These are phyloP conservation scores for Tulasnella sp. DNA, from an alignment of 768 basidiomycete species.

Conservation along the genomic window DNA sequence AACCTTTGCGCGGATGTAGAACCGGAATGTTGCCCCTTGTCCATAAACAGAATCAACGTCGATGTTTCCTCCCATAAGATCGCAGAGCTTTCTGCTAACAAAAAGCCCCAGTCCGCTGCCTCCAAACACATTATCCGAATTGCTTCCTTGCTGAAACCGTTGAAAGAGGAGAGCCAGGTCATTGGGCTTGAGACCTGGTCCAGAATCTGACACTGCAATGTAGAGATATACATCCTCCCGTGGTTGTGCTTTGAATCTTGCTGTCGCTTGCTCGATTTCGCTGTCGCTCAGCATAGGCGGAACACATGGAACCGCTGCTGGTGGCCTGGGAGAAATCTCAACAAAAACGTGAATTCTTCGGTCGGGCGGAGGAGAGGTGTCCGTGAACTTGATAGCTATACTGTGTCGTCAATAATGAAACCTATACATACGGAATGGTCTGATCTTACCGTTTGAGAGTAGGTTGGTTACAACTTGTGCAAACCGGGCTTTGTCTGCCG, in stretches of 20 bases:
- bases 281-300: conserved; percentile 19
- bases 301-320: conserved; percentile 22
- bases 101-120: conserved; percentile 29
- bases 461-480: conserved; percentile 22
- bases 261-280: conserved; percentile 3
- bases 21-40: conserved; percentile 29
- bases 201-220: conserved; percentile 26
- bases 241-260: neutral
- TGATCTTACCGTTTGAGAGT: conserved; percentile 24
- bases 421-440: conserved; percentile 22
- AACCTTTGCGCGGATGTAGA: conserved; percentile 25
- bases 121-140: conserved; percentile 20
- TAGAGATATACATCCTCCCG: conserved; percentile 27
- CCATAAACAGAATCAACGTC: conserved; percentile 28
- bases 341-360: conserved; percentile 25
- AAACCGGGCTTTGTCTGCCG: conserved; percentile 29
- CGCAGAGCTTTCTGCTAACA: conserved; percentile 26
- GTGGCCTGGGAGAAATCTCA: conserved; percentile 25
- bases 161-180: conserved; percentile 29
- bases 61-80: conserved; percentile 25
- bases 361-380: conserved; percentile 19
- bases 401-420: conserved; percentile 26
- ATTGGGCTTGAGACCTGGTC: conserved; percentile 29
- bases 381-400: conserved; percentile 28
- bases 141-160: conserved; percentile 27